A percentile compares a stretch with the other conserved stretches of the same genome.
phyloP scores from a whole-genome alignment of 2,329 filamentous ascomycete species.

The Teratosphaeria epicoccoides region DNA sequence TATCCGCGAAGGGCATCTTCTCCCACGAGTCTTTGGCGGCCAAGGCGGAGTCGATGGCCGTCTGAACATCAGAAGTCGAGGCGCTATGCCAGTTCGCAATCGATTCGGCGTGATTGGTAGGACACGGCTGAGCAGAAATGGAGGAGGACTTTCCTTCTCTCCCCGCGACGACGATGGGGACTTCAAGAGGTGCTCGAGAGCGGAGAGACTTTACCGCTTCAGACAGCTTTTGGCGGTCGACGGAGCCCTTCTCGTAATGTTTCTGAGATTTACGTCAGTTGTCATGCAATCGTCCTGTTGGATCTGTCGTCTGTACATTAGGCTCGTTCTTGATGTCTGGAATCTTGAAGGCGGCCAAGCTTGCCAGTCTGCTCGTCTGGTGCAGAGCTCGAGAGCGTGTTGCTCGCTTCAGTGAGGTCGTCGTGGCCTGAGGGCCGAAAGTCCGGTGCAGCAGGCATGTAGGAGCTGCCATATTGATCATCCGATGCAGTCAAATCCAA shows the following conservation, averaged over 20 bases:
- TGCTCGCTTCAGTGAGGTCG: not conserved
- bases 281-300: not conserved
- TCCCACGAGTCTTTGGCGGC: slow-evolving; percentile 83
- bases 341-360: slow-evolving; percentile 75
- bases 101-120: slow-evolving; percentile 63
- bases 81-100: slow-evolving; percentile 82
- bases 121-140: slow-evolving; percentile 65
- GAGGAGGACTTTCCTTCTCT: slow-evolving; percentile 51
- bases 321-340: slow-evolving; percentile 84
- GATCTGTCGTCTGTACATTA: slow-evolving; percentile 54
- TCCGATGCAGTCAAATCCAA: not conserved
- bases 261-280: slow-evolving; percentile 45
- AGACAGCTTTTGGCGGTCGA: slow-evolving; percentile 64
- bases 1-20: slow-evolving; percentile 73
- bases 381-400: slow-evolving; percentile 11
- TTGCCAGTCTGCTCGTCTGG: slow-evolving; percentile 32
- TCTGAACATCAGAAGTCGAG: slow-evolving; percentile 60
- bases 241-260: slow-evolving; percentile 75
- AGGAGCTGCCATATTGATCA: not conserved
- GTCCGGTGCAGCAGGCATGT: not conserved
- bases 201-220: slow-evolving; percentile 62
- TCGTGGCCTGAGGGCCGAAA: not conserved
- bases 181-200: slow-evolving; percentile 58
- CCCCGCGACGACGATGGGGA: slow-evolving; percentile 76
- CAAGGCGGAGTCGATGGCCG: slow-evolving; percentile 74